Conservation (phyloP, 306 rosid genomes). For the Senna tora region DNA sequence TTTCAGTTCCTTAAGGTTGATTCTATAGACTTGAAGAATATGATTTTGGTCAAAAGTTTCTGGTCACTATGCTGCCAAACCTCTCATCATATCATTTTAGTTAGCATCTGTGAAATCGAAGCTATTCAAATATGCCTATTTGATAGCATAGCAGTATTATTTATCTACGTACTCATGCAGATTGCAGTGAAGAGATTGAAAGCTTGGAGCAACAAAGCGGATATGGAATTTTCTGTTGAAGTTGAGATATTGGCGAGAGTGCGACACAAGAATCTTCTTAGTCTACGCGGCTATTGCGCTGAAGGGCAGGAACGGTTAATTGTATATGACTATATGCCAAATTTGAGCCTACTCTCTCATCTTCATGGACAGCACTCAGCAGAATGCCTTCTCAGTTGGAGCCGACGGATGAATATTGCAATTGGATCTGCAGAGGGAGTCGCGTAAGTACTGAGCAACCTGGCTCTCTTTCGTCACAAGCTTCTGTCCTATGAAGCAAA, state of each 20-base stretch:
- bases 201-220: conserved; percentile 26
- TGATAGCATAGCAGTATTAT: neutral
- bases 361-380: conserved; percentile 29
- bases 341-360: conserved; percentile 27
- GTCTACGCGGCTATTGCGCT: conserved; percentile 27
- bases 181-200: conserved; percentile 27
- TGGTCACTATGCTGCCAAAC: conserved; percentile 4
- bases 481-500: too few species aligned
- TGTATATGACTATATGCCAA: conserved; percentile 26
- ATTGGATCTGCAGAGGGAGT: conserved; percentile 19
- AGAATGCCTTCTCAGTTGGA: conserved; percentile 12
- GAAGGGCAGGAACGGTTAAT: conserved; percentile 30
- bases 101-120: conserved; percentile 20
- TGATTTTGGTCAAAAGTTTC: conserved; percentile 7
- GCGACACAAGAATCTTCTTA: conserved; percentile 29
- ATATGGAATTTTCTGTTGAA: conserved; percentile 24
- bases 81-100: conserved; percentile 16
- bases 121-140: conserved; percentile 14
- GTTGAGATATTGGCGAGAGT: conserved; percentile 25
- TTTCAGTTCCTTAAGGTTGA: conserved; percentile 8
- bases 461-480: neutral
- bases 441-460: conserved; percentile 3
- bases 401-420: conserved; percentile 25
- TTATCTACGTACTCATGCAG: neutral
- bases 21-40: neutral